Percentiles rank a stretch among this genome's conserved stretches.
These are phyloP conservation scores for Stachybotrys chlorohalonatus DNA, from an alignment of 2,329 filamentous ascomycete genomes.

Conservation along the genomic window DNA sequence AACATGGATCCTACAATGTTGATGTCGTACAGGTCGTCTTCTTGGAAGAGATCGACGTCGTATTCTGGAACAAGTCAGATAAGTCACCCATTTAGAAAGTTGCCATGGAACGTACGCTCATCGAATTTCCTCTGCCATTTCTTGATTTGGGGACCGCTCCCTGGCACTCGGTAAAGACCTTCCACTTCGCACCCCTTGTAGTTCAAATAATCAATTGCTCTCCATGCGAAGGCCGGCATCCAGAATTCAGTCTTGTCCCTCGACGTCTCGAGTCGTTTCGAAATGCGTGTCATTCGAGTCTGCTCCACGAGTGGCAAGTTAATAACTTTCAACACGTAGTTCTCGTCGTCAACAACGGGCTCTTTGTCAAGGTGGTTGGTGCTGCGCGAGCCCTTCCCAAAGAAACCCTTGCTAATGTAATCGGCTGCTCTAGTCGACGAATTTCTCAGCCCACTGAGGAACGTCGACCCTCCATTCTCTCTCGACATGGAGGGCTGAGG, in stretches of 20 bases:
- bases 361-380: slow-evolving; percentile 62
- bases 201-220: slow-evolving; percentile 93
- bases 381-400: slow-evolving; percentile 67
- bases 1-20: slow-evolving; percentile 95
- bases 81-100: background rate
- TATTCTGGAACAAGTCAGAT: slow-evolving; percentile 43
- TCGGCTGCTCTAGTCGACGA: slow-evolving; percentile 68
- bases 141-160: slow-evolving; percentile 82
- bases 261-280: slow-evolving; percentile 77
- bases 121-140: slow-evolving; percentile 92
- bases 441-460: slow-evolving; percentile 66
- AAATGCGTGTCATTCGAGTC: slow-evolving; percentile 83
- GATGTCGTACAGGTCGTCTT: slow-evolving; percentile 84
- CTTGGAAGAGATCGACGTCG: slow-evolving; percentile 84
- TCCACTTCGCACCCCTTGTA: slow-evolving; percentile 92
- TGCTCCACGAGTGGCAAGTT: slow-evolving; percentile 82
- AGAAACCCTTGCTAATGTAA: slow-evolving; percentile 73
- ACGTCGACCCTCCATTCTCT: slow-evolving; percentile 50
- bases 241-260: slow-evolving; percentile 96
- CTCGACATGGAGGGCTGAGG: slow-evolving; percentile 46
- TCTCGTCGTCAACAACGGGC: slow-evolving; percentile 62
- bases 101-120: slow-evolving; percentile 45
- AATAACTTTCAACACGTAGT: slow-evolving; percentile 77
- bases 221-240: slow-evolving; percentile 95
- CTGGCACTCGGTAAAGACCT: slow-evolving; percentile 85